Conservation (phyloP, 1,139 yeast genomes). For the Diutina catenulata region DNA sequence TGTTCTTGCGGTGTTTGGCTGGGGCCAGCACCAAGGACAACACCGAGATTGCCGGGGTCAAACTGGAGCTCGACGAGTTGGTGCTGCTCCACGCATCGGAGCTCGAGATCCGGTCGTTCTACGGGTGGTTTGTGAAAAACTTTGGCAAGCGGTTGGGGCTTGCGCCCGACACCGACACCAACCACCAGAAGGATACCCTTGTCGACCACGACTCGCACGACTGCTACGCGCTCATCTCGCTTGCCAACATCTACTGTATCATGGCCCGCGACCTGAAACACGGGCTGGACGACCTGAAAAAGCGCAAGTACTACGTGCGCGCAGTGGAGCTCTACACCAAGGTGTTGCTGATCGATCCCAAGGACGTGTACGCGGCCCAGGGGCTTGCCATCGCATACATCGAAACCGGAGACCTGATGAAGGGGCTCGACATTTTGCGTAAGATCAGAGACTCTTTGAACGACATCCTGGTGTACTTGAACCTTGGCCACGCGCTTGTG, state of each 20-base stretch:
- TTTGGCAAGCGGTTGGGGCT: slow-evolving; percentile 46
- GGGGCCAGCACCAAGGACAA: slow-evolving; percentile 21
- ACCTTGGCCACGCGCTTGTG: slow-evolving; percentile 77
- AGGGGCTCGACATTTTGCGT: slow-evolving; percentile 78
- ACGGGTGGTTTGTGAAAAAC: slow-evolving; percentile 76
- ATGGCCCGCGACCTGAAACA: slow-evolving; percentile 71
- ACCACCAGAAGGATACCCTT: slow-evolving; percentile 76
- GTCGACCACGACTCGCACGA: slow-evolving; percentile 80
- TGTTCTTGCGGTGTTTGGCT: slow-evolving; percentile 35
- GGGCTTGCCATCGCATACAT: slow-evolving; percentile 92
- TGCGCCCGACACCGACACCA: slow-evolving; percentile 54
- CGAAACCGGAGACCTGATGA: slow-evolving; percentile 64
- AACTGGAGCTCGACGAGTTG: slow-evolving; percentile 41
- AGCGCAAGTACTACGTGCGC: slow-evolving; percentile 68
- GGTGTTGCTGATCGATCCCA: slow-evolving; percentile 73
- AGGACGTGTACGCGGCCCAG: slow-evolving; percentile 93
- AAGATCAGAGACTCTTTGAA: slow-evolving; percentile 83
- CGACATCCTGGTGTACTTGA: slow-evolving; percentile 73
- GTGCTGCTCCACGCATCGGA: slow-evolving; percentile 46
- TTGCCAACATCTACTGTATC: slow-evolving; percentile 77
- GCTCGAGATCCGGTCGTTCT: slow-evolving; percentile 78
- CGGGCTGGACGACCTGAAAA: slow-evolving; percentile 45
- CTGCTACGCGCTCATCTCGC: slow-evolving; percentile 74
- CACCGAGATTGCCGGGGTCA: slow-evolving; percentile 37
- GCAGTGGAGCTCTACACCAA: slow-evolving; percentile 87